phyloP scores from a whole-genome alignment of 345 rosid genomes.

The Salix koriyanagi region DNA sequence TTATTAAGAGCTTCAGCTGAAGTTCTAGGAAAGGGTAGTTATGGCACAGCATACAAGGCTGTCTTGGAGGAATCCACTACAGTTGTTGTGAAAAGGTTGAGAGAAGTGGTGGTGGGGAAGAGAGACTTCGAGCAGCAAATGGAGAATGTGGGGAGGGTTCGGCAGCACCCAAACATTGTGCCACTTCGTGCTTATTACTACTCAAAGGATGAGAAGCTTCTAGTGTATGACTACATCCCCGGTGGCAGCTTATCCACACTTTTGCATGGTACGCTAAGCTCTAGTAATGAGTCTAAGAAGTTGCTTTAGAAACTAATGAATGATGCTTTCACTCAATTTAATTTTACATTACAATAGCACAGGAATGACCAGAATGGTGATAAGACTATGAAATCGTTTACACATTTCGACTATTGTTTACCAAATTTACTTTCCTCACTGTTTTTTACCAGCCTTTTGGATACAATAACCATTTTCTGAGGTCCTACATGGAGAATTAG shows the following conservation, averaged over 20 bases:
- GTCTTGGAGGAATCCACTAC: conserved; percentile 74
- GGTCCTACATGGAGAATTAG: neutral
- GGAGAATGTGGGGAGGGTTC: conserved; percentile 67
- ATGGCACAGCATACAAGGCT: conserved; percentile 85
- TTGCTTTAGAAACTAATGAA: neutral
- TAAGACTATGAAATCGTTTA: neutral
- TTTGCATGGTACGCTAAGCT: conserved; percentile 58
- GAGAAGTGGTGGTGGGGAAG: conserved; percentile 72
- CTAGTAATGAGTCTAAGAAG: neutral
- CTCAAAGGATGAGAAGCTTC: conserved; percentile 86
- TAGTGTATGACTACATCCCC: conserved; percentile 61
- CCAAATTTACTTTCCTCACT: neutral
- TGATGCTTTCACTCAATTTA: neutral
- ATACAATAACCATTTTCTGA: neutral
- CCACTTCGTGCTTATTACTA: conserved; percentile 82
- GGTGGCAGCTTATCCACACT: conserved; percentile 61
- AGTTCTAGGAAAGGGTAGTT: conserved; percentile 84
- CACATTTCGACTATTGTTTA: neutral
- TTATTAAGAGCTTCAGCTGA: conserved; percentile 89
- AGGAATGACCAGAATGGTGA: neutral
- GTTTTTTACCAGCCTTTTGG: neutral
- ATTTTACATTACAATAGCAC: neutral
- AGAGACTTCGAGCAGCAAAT: conserved; percentile 89
- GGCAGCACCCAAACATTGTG: conserved; percentile 63
- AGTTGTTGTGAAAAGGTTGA: conserved; percentile 83